A percentile compares a stretch with the other conserved stretches of the same genome.
Evolutionary conservation across 1,284 basidiomycete species (phyloP).

Genomic region (Ganoderma meredithae): DNA sequence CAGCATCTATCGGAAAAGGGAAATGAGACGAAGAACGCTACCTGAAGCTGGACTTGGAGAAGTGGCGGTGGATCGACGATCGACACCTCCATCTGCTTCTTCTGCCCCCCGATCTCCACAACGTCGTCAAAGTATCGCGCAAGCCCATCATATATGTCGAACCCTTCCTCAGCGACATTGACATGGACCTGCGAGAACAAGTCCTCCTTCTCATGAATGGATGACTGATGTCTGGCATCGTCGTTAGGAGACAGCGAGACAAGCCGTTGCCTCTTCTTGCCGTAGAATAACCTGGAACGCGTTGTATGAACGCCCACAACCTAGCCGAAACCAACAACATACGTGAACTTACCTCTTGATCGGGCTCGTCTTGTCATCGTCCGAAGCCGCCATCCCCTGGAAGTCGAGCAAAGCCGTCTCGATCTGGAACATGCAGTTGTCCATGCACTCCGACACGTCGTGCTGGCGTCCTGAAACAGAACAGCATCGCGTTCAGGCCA

Average conservation of each 20-base stretch:
- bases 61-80: conserved; percentile 89
- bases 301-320: background rate
- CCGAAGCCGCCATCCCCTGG: conserved; percentile 63
- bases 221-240: conserved; percentile 56
- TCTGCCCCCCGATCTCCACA: conserved; percentile 89
- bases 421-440: conserved; percentile 99
- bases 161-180: conserved; percentile 87
- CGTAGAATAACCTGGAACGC: conserved; percentile 80
- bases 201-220: conserved; percentile 87
- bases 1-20: conserved; percentile 2
- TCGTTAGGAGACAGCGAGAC: conserved; percentile 57
- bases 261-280: conserved; percentile 80
- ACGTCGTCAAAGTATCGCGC: conserved; percentile 92
- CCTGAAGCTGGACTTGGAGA: conserved; percentile 95
- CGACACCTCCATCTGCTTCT: conserved; percentile 88
- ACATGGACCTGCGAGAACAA: conserved; percentile 94
- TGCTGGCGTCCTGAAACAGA: conserved; percentile 85
- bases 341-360: conserved; percentile 71
- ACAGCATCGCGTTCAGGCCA: background rate
- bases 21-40: conserved; percentile 41
- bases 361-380: conserved; percentile 70
- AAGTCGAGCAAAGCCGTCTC: conserved; percentile 89
- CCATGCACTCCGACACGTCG: conserved; percentile 98
- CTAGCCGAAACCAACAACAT: background rate
- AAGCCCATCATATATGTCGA: conserved; percentile 94